phyloP scores from a whole-genome alignment of 1,284 basidiomycete genomes.

The Marasmius fiardii region DNA sequence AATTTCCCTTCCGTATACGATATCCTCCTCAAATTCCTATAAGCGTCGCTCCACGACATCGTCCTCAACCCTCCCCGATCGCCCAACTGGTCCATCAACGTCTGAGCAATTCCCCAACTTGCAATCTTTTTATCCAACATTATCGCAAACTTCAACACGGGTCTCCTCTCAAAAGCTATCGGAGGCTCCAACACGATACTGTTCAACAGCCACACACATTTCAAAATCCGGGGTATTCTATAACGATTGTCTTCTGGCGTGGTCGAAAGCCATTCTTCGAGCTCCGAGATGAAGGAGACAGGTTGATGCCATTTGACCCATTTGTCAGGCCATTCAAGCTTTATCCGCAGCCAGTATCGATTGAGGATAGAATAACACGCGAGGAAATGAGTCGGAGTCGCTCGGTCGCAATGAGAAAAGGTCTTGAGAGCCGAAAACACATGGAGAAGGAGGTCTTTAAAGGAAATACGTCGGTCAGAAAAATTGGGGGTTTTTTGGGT shows the following conservation, averaged over 20 bases:
- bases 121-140: not conserved
- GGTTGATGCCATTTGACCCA: conserved; percentile 1
- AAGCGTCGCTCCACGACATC: not conserved
- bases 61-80: not conserved
- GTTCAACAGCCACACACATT: not conserved
- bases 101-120: not conserved
- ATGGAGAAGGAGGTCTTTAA: not conserved
- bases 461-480: not conserved
- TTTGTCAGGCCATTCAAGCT: not conserved
- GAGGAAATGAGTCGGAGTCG: not conserved
- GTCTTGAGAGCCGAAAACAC: not conserved
- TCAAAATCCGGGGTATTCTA: not conserved
- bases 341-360: not conserved
- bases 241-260: not conserved
- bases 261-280: not conserved
- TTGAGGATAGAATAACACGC: conserved; percentile 3
- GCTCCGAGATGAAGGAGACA: not conserved
- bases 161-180: not conserved
- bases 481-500: no score
- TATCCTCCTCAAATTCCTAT: not conserved
- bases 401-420: not conserved
- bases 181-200: not conserved
- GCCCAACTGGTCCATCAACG: not conserved
- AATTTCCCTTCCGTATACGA: not conserved
- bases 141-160: not conserved